Conservation (phyloP, 495 filamentous ascomycete genomes). For the Entonaema liquescens region DNA sequence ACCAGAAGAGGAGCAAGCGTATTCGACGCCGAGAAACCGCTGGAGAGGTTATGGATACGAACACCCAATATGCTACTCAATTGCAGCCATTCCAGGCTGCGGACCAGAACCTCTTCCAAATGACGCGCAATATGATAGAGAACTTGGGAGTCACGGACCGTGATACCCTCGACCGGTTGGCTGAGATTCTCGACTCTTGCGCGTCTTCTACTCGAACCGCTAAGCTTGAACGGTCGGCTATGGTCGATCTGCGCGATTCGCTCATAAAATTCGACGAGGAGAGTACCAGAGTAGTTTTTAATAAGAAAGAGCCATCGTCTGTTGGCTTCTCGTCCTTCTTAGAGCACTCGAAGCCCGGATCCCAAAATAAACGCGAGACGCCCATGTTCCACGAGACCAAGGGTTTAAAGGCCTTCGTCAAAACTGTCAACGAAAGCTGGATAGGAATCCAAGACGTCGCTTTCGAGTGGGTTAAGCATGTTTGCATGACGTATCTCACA, state of each 20-base stretch:
- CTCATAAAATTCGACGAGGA: slow-evolving; percentile 55
- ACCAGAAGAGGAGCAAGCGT: slow-evolving; percentile 81
- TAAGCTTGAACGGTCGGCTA: slow-evolving; percentile 51
- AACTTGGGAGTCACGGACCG: slow-evolving; percentile 69
- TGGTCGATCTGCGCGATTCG: slow-evolving; percentile 53
- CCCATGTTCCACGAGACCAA: slow-evolving; percentile 64
- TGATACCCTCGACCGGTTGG: slow-evolving; percentile 59
- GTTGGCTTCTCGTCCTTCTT: slow-evolving; percentile 74
- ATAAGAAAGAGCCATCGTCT: slow-evolving; percentile 51
- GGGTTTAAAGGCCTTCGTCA: slow-evolving; percentile 65
- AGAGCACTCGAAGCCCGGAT: slow-evolving; percentile 74
- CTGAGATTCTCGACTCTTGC: slow-evolving; percentile 62
- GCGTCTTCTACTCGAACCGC: slow-evolving; percentile 54
- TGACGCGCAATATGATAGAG: slow-evolving; percentile 69
- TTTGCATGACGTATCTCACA: slow-evolving; percentile 68
- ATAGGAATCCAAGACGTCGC: slow-evolving; percentile 68
- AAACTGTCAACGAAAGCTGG: slow-evolving; percentile 62
- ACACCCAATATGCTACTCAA: slow-evolving; percentile 75
- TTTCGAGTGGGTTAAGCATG: slow-evolving; percentile 69
- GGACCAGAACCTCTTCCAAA: slow-evolving; percentile 79
- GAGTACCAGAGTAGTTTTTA: slow-evolving; percentile 52
- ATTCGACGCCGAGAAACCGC: slow-evolving; percentile 81
- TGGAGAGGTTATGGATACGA: slow-evolving; percentile 73
- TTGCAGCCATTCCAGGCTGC: slow-evolving; percentile 72
- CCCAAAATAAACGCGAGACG: slow-evolving; percentile 59